phyloP scores from a whole-genome alignment of 495 filamentous ascomycete genomes.

The Filosporella fistucella region DNA sequence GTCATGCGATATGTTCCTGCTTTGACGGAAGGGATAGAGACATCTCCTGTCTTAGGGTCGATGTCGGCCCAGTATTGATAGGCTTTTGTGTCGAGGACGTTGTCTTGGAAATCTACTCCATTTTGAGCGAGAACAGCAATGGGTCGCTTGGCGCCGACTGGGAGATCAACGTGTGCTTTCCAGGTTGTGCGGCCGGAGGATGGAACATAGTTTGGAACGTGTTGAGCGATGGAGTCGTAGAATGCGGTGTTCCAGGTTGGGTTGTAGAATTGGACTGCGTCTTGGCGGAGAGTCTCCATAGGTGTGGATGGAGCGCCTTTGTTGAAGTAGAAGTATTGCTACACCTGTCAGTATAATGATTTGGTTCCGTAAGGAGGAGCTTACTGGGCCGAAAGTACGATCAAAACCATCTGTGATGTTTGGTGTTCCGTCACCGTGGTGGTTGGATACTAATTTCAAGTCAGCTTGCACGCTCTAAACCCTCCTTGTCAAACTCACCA shows the following conservation, averaged over 20 bases:
- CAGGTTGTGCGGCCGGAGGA: constrained; percentile 37
- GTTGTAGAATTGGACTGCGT: constrained; percentile 39
- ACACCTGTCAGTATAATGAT: neutral
- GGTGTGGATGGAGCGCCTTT: constrained; percentile 36
- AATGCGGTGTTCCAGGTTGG: constrained; percentile 48
- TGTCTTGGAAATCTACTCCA: constrained; percentile 53
- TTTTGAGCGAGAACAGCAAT: constrained; percentile 48
- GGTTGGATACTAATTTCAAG: constrained; percentile 39
- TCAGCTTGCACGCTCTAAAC: constrained; percentile 16
- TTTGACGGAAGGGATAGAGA: constrained; percentile 42
- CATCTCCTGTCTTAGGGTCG: constrained; percentile 32
- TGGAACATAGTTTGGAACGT: constrained; percentile 48
- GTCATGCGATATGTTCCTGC: constrained; percentile 51
- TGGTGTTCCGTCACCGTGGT: constrained; percentile 51
- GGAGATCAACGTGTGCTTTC: constrained; percentile 39
- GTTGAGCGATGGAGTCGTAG: constrained; percentile 51
- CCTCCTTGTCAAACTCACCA: constrained; percentile 7
- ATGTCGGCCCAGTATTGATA: constrained; percentile 57
- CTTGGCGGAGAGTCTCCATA: constrained; percentile 37
- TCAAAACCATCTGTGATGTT: constrained; percentile 57
- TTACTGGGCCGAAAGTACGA: constrained; percentile 46
- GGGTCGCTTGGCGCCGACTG: constrained; percentile 35
- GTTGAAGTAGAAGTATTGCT: constrained; percentile 54
- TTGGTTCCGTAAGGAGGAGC: neutral
- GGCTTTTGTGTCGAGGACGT: constrained; percentile 39